A percentile compares a stretch with the other conserved stretches of the same genome.
Evolutionary conservation across 306 rosid genomes (phyloP).

Genomic region (Castanea sativa): DNA sequence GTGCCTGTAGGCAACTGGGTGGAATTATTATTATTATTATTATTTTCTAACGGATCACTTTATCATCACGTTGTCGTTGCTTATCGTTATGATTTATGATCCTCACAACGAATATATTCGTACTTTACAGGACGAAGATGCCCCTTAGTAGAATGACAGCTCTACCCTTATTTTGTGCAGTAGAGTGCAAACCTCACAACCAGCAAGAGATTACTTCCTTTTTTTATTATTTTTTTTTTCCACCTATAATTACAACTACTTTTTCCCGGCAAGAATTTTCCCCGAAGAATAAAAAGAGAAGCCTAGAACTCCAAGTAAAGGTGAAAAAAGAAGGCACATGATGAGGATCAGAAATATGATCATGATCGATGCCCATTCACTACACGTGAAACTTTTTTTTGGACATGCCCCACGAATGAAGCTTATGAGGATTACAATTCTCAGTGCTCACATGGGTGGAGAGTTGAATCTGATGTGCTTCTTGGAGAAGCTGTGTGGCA

Average conservation of each 20-base stretch:
- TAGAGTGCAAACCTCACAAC: background rate
- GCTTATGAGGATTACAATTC: background rate
- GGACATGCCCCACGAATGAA: conserved; percentile 63
- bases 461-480: too few species aligned
- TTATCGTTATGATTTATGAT: conserved; percentile 27
- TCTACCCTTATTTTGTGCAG: background rate
- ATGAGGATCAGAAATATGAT: conserved; percentile 25
- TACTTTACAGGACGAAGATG: conserved; percentile 15
- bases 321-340: conserved; percentile 10
- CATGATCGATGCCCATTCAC: conserved; percentile 24
- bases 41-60: conserved; percentile 33
- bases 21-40: background rate
- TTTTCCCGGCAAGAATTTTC: background rate
- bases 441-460: conserved; percentile 24
- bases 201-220: background rate
- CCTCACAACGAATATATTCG: conserved; percentile 7
- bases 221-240: too few species aligned
- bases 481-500: too few species aligned
- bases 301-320: conserved; percentile 10
- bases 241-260: background rate
- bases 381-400: conserved; percentile 49
- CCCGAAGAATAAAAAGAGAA: conserved; percentile 8
- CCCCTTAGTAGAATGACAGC: conserved; percentile 8
- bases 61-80: conserved; percentile 8
- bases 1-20: conserved; percentile 10